These are phyloP conservation scores for Zygnema cylindricum DNA, from an alignment of 139 green algal species.

Conservation along the genomic window DNA sequence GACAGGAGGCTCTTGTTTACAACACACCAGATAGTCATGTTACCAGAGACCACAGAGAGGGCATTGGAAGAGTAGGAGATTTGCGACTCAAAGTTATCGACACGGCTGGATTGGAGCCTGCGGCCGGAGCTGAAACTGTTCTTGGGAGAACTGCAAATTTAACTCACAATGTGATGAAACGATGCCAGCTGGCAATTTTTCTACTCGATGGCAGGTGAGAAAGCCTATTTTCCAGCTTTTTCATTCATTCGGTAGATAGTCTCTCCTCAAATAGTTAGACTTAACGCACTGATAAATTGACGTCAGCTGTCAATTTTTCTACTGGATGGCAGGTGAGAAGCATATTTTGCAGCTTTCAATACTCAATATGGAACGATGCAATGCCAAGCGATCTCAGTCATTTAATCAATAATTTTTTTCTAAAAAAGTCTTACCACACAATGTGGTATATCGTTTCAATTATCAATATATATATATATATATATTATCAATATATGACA, in stretches of 20 bases:
- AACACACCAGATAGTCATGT: conserved; percentile 91
- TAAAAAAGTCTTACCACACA: too few relatives aligned
- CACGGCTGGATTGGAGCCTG: conserved; percentile 88
- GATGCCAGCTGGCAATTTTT: conserved; percentile 64
- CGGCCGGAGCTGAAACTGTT: neutral
- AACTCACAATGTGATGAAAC: conserved; percentile 18
- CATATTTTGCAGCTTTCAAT: too few relatives aligned
- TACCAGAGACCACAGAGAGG: conserved; percentile 86
- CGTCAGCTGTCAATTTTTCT: conserved; percentile 66
- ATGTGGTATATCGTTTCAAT: too few relatives aligned
- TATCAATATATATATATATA: too few relatives aligned
- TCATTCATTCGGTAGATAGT: too few relatives aligned
- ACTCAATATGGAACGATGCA: too few relatives aligned
- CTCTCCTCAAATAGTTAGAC: too few relatives aligned
- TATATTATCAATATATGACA: too few relatives aligned
- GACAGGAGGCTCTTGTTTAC: conserved; percentile 58
- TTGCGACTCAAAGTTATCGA: conserved; percentile 84
- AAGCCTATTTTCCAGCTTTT: too few relatives aligned
- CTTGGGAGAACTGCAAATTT: neutral
- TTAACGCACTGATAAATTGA: conserved; percentile 16
- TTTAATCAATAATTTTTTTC: too few relatives aligned
- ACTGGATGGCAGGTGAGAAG: conserved; percentile 25
- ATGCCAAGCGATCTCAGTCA: too few relatives aligned
- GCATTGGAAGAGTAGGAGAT: conserved; percentile 77
- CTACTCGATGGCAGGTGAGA: conserved; percentile 41